Conservation (phyloP, 106 monocot genomes). For the Apostasia ramifera region DNA sequence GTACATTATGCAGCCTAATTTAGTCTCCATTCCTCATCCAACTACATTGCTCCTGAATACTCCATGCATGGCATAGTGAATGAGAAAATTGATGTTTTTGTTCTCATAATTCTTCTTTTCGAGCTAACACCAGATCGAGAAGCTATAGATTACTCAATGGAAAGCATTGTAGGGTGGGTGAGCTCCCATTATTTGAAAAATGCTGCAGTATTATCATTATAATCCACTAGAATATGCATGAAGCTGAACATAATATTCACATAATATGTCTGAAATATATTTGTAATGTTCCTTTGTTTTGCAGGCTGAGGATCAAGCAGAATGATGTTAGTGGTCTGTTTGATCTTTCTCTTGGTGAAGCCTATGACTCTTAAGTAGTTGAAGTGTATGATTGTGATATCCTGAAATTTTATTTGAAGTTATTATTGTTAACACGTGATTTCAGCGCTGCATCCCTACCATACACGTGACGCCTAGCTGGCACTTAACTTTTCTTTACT, state of each 20-base stretch:
- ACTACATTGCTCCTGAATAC: conserved; percentile 73
- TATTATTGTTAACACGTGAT: no score
- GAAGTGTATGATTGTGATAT: no score
- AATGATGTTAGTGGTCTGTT: conserved; percentile 22
- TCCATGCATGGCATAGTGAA: conserved; percentile 60
- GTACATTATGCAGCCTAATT: conserved; percentile 47
- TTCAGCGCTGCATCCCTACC: no score
- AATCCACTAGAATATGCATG: no score
- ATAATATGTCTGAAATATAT: neutral
- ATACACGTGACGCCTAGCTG: no score
- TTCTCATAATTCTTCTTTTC: conserved; percentile 51
- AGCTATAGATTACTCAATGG: conserved; percentile 39
- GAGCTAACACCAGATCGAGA: conserved; percentile 62
- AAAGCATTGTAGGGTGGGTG: conserved; percentile 70
- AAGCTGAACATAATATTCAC: no score
- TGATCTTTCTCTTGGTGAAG: conserved; percentile 36
- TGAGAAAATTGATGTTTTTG: conserved; percentile 72
- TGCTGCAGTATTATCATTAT: no score
- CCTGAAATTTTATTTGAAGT: no score
- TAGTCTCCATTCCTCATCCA: conserved; percentile 5
- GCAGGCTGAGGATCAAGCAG: conserved; percentile 55
- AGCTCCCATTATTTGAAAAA: no score
- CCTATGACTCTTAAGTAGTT: conserved; percentile 24
- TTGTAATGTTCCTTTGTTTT: conserved; percentile 1
- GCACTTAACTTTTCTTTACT: no score